These are phyloP conservation scores for Exophiala xenobiotica DNA, from an alignment of 2,329 filamentous ascomycete species.

Conservation along the genomic window DNA sequence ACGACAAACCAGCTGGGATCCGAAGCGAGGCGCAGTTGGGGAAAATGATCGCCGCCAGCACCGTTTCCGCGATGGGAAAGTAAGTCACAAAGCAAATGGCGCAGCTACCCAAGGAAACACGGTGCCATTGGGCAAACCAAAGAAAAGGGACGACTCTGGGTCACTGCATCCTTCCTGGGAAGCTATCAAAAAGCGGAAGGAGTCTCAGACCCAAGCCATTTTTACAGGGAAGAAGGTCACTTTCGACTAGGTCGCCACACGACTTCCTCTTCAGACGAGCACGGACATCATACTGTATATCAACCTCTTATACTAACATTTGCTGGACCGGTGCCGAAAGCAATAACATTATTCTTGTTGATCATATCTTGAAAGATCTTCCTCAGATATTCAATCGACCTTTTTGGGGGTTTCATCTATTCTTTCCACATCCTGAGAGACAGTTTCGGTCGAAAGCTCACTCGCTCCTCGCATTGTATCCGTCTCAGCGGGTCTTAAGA, in stretches of 20 bases:
- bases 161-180: slow-evolving; percentile 65
- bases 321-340: too few relatives aligned
- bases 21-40: slow-evolving; percentile 54
- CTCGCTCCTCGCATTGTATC: slow-evolving; percentile 6
- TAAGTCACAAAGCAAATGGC: slow-evolving; percentile 25
- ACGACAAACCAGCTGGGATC: slow-evolving; percentile 59
- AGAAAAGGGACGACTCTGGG: slow-evolving; percentile 44
- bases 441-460: slow-evolving; percentile 5
- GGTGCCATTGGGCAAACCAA: slow-evolving; percentile 10
- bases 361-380: neutral
- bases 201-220: slow-evolving; percentile 41
- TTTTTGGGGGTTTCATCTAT: neutral
- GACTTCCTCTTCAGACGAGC: neutral
- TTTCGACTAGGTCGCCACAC: slow-evolving; percentile 44
- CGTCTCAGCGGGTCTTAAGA: slow-evolving; percentile 3
- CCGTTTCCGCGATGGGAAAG: slow-evolving; percentile 14
- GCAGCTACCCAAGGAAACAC: slow-evolving; percentile 6
- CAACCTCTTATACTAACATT: too few relatives aligned
- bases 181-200: slow-evolving; percentile 60
- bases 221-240: slow-evolving; percentile 63
- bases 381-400: neutral
- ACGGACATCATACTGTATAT: too few relatives aligned
- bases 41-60: neutral
- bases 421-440: neutral
- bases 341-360: too few relatives aligned